Evolutionary conservation across 345 rosid species (phyloP).

Genomic region (Dipteronia sinensis): DNA sequence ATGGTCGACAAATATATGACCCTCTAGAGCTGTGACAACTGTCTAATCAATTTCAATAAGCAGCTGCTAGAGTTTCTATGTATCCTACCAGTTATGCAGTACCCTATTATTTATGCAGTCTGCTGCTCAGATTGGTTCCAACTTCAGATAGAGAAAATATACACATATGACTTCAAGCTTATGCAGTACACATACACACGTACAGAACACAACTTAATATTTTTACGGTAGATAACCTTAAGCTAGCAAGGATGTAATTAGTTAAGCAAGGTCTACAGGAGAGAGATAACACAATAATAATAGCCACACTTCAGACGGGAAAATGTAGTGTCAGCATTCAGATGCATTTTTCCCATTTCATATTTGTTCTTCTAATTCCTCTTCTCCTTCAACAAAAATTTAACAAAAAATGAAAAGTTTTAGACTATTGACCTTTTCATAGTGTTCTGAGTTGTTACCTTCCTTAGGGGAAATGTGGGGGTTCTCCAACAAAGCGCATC

Average conservation of each 20-base stretch:
- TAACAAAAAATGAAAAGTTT: not conserved
- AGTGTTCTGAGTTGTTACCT: conserved; percentile 43
- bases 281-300: not conserved
- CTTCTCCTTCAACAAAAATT: not conserved
- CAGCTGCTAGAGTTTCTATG: conserved; percentile 2
- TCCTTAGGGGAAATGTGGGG: conserved; percentile 42
- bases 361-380: not conserved
- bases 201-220: not conserved
- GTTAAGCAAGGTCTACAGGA: not conserved
- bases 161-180: not conserved
- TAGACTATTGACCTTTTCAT: not conserved
- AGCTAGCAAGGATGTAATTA: not conserved
- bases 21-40: not conserved
- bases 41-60: not conserved
- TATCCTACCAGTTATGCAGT: not conserved
- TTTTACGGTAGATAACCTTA: not conserved
- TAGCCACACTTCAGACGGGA: not conserved
- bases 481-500: conserved; percentile 70
- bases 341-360: not conserved
- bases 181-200: not conserved
- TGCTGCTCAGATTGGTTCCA: not conserved
- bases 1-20: not conserved
- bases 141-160: not conserved
- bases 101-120: not conserved
- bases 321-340: not conserved